Percentiles rank a stretch among this genome's conserved stretches.
phyloP scores from a whole-genome alignment of 2,329 filamentous ascomycete genomes.

The Fusarium sp. region DNA sequence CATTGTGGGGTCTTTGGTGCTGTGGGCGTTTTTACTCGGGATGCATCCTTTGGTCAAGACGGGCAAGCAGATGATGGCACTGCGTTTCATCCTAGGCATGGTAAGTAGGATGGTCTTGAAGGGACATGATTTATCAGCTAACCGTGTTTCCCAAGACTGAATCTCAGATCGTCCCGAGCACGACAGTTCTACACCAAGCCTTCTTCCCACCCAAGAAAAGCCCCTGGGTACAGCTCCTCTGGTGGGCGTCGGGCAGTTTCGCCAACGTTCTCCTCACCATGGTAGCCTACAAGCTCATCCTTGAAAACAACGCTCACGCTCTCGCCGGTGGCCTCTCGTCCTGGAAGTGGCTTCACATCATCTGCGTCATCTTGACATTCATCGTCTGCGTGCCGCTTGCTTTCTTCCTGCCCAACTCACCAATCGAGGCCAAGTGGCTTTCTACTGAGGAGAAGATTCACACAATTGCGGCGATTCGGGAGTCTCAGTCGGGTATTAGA shows the following conservation, averaged over 20 bases:
- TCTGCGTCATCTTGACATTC: neutral
- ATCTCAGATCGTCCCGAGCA: neutral
- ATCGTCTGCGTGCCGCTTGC: neutral
- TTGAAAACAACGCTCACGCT: neutral
- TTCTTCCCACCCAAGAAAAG: slow-evolving; percentile 1
- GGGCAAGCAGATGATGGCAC: neutral
- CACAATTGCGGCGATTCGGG: neutral
- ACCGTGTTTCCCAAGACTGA: neutral
- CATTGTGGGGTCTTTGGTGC: neutral
- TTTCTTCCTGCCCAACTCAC: neutral
- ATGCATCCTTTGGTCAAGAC: neutral
- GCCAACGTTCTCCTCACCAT: neutral
- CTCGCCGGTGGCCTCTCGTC: neutral
- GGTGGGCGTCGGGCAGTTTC: neutral
- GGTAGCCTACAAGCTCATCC: neutral
- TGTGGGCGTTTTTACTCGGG: neutral
- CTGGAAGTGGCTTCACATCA: neutral
- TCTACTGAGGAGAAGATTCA: slow-evolving; percentile 1
- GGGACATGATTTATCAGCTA: too few relatives aligned
- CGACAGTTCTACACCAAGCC: neutral
- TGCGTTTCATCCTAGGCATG: neutral
- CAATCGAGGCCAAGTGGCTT: neutral
- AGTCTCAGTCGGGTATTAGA: neutral
- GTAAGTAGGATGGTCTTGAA: neutral
- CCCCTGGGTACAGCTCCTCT: neutral